phyloP scores from a whole-genome alignment of 345 rosid species.

The Syzygium aromaticum region DNA sequence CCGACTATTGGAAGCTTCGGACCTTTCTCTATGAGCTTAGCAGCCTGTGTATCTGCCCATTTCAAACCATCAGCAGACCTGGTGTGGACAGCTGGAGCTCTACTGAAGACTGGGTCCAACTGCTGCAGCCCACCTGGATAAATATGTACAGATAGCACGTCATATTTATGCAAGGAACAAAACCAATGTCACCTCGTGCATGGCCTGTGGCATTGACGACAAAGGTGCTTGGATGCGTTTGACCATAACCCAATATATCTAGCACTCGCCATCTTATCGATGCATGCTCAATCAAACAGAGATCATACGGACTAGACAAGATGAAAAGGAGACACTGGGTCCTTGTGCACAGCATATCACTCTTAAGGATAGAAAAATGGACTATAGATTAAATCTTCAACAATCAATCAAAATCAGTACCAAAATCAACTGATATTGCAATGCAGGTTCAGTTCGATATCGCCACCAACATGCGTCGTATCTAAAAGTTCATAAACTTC shows the following conservation, averaged over 20 bases:
- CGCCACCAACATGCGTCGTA: neutral
- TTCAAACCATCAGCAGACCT: conserved; percentile 25
- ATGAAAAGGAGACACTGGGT: neutral
- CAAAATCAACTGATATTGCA: neutral
- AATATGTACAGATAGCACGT: neutral
- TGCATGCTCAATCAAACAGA: neutral
- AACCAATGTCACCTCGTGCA: conserved; percentile 2
- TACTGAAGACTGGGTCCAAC: conserved; percentile 42
- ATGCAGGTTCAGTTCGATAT: neutral
- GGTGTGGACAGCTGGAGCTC: conserved; percentile 32
- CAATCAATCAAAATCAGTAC: neutral
- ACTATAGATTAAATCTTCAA: neutral
- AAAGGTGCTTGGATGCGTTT: neutral
- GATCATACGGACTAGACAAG: neutral
- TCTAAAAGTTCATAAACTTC: neutral
- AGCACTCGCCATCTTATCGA: neutral
- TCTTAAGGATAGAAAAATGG: neutral
- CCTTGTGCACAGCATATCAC: neutral
- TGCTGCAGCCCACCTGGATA: conserved; percentile 66
- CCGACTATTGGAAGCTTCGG: conserved; percentile 30
- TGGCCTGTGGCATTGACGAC: neutral
- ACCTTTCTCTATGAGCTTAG: conserved; percentile 38
- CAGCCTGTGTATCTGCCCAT: conserved; percentile 34
- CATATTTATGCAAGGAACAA: conserved; percentile 3
- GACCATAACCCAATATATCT: neutral